Base-by-base conservation (phyloP, 108 stramenopile genomes). In the Nitzschia sp. region DNA sequence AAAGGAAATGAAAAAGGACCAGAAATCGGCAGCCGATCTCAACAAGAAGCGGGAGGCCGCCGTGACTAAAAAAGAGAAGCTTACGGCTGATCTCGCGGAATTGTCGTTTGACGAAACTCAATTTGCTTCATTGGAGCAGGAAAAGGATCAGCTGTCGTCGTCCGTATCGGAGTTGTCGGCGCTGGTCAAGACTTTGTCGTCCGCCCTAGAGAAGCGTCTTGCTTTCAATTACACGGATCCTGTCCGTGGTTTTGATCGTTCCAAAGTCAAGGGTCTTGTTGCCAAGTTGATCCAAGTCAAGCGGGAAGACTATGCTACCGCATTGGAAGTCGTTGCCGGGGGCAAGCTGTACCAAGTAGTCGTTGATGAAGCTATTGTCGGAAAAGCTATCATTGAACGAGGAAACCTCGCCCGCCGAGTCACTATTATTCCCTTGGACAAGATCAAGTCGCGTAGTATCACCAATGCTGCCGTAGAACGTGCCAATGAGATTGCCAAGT, bases 401-500 rank as follows among this genome's bases (percentile, higher is more conserved):
- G 99, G 99, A 58, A 90, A 92, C 56, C 86, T 99, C 2, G 74
- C 88, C 64, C 77, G 92, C 21, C 91, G 99, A 24, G 97, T 98
- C 26, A 99, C 99, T 1, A 92, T 99, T 65, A 94, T 99, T 62
- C 99, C 99, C 18, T 82, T 99, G 13, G 96, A 97, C 82, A 98
- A 97, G 79, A 95, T 99, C 76, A 59, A 72, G 35, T 64, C 89
- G 3, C 57, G 79, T 17, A 66, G 82, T 23, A 68, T 96, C 18
- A 70, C 90, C 26, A 63, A 77, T 29, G 36, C 82, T 38, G 70
- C 77, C 46, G 69, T 68, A 33, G 59, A 82, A 0, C 58, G 54
- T 8, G 96, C 98, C 15, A 60, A 58, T 18, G 51, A 72, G 17
- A 95, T 97, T 54, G 95, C 97, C 13, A 62, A 67, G 25, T 57